Percentiles rank a stretch among this genome's conserved stretches.
Evolutionary conservation across 2,329 filamentous ascomycete genomes (phyloP).

Genomic region (Exophiala oligosperma): DNA sequence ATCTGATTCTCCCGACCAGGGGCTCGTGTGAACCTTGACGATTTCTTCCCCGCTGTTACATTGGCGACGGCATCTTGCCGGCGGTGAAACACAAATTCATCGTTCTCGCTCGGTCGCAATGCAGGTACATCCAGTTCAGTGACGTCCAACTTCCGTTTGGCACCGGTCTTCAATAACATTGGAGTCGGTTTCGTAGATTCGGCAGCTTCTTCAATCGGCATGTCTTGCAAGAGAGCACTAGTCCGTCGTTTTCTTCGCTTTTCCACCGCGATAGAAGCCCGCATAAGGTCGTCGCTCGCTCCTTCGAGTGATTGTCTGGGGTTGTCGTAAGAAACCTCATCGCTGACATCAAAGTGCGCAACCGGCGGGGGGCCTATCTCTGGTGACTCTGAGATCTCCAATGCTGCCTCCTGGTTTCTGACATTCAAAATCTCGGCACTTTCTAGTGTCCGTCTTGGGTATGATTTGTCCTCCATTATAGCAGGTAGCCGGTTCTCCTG

Average conservation of each 20-base stretch:
- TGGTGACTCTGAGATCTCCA: slow-evolving; percentile 32
- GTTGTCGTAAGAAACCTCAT: slow-evolving; percentile 48
- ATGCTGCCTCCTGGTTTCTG: slow-evolving; percentile 28
- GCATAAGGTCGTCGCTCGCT: slow-evolving; percentile 34
- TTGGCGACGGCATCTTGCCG: slow-evolving; percentile 15
- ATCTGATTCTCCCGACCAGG: slow-evolving; percentile 20
- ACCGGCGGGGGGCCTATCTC: slow-evolving; percentile 49
- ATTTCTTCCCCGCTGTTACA: slow-evolving; percentile 15
- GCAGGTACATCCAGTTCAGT: slow-evolving; percentile 22
- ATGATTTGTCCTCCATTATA: slow-evolving; percentile 61
- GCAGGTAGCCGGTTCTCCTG: slow-evolving; percentile 52
- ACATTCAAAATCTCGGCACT: slow-evolving; percentile 38
- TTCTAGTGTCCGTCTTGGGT: slow-evolving; percentile 57
- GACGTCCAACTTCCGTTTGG: slow-evolving; percentile 29
- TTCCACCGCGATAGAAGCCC: slow-evolving; percentile 49
- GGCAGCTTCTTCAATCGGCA: slow-evolving; percentile 36
- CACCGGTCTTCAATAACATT: slow-evolving; percentile 22
- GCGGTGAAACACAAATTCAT: slow-evolving; percentile 28
- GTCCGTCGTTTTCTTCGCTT: slow-evolving; percentile 55
- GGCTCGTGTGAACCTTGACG: slow-evolving; percentile 26
- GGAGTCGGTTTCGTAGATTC: slow-evolving; percentile 2
- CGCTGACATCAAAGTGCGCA: slow-evolving; percentile 52
- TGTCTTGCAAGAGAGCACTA: slow-evolving; percentile 44
- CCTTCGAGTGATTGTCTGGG: slow-evolving; percentile 26
- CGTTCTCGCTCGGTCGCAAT: slow-evolving; percentile 13